Conservation (phyloP, 768 basidiomycete species). For the Lentinus tigrinus region DNA sequence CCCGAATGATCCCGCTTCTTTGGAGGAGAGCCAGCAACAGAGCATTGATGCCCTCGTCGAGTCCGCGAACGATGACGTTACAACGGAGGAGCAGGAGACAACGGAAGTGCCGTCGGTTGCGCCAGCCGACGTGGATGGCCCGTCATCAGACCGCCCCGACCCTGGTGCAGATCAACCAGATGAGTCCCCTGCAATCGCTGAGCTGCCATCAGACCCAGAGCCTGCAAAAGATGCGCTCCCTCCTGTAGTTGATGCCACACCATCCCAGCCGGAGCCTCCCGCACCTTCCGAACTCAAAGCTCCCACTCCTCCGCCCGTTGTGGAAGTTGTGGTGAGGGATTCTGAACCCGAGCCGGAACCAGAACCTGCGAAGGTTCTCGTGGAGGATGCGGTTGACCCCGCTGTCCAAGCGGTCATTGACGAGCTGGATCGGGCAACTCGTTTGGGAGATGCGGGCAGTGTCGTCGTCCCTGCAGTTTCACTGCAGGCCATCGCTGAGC, state of each 20-base stretch:
- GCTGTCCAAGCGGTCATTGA: constrained; percentile 13
- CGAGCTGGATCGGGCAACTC: constrained; percentile 11
- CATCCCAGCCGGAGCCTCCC: background rate
- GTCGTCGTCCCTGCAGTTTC: constrained; percentile 8
- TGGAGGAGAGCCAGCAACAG: constrained; percentile 6
- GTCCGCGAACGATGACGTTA: background rate
- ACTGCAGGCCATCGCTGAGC: background rate
- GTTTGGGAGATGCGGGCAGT: constrained; percentile 6
- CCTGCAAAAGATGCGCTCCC: background rate
- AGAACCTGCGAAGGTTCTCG: background rate
- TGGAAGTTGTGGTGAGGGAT: background rate
- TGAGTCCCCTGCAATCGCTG: background rate
- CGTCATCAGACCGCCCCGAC: background rate
- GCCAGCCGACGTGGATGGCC: background rate
- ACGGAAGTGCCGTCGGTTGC: background rate
- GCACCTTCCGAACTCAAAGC: background rate
- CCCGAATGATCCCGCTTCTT: background rate
- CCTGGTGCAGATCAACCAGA: background rate
- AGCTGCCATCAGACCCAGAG: background rate
- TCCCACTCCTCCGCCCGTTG: no score
- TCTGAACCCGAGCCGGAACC: background rate
- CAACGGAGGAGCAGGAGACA: background rate
- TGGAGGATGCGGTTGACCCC: background rate
- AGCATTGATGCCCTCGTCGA: background rate
- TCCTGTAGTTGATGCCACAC: background rate